Percentiles rank a stretch among this genome's conserved stretches.
Conservation (phyloP, 2,329 filamentous ascomycete species). For the Colletotrichum sublineola region DNA sequence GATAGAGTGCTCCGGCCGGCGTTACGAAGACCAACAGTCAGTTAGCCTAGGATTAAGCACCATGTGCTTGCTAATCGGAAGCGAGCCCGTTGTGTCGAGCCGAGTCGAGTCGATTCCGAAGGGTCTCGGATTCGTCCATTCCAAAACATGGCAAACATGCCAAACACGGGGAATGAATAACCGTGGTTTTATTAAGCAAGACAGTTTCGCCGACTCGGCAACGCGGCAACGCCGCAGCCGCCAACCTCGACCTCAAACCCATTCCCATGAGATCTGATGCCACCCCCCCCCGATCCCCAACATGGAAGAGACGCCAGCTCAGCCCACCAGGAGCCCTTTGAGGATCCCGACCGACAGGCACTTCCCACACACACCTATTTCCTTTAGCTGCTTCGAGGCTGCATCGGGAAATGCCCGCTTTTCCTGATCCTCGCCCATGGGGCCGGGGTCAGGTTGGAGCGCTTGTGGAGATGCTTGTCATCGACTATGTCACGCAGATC, state of each 20-base stretch:
- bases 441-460: constrained; percentile 33
- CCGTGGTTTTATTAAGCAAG: neutral
- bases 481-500: constrained; percentile 35
- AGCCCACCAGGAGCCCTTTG: neutral
- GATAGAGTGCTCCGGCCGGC: neutral
- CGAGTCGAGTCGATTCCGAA: constrained; percentile 11
- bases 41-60: neutral
- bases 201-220: constrained; percentile 32
- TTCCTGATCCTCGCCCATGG: constrained; percentile 26
- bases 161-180: neutral
- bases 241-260: constrained; percentile 2
- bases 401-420: constrained; percentile 10
- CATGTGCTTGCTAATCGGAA: neutral
- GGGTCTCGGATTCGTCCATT: constrained; percentile 6
- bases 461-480: constrained; percentile 39
- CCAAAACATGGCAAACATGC: neutral
- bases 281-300: neutral
- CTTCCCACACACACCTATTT: neutral
- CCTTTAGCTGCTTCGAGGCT: constrained; percentile 10
- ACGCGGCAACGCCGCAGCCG: constrained; percentile 12
- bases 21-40: neutral
- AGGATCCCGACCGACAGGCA: neutral
- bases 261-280: neutral
- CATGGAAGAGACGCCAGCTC: neutral
- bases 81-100: neutral